Percentiles rank a stretch among this genome's conserved stretches.
Conservation (phyloP, 2,329 filamentous ascomycete genomes). For the Huntiella bhutanensis region DNA sequence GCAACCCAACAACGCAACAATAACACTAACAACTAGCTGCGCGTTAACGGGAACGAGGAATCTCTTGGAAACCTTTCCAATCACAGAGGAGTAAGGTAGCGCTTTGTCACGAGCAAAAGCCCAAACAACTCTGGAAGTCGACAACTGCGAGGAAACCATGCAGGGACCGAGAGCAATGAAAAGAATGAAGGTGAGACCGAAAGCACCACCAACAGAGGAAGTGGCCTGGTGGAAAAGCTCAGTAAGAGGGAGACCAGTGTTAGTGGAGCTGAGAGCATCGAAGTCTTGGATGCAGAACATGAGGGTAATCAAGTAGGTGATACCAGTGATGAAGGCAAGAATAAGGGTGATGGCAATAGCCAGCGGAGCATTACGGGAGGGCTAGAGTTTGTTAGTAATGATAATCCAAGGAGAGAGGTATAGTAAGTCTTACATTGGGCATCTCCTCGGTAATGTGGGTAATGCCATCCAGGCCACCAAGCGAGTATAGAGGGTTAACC, state of each 20-base stretch:
- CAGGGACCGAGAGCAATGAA: conserved; percentile 25
- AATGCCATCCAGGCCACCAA: conserved; percentile 28
- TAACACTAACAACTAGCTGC: conserved; percentile 18
- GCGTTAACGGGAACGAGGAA: conserved; percentile 22
- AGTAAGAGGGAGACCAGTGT: conserved; percentile 25
- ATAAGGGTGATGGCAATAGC: conserved; percentile 25
- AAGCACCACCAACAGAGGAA: conserved; percentile 22
- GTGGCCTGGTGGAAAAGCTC: conserved; percentile 27
- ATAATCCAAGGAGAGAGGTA: background rate
- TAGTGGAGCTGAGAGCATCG: conserved; percentile 22
- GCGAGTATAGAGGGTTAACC: conserved; percentile 27
- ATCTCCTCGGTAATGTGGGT: conserved; percentile 33
- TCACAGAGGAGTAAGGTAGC: conserved; percentile 21
- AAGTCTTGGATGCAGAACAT: conserved; percentile 34
- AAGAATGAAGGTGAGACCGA: conserved; percentile 23
- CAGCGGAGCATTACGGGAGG: conserved; percentile 21
- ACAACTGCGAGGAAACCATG: conserved; percentile 20
- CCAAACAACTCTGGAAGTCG: conserved; percentile 21
- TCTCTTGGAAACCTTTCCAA: conserved; percentile 20
- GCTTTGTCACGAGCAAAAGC: conserved; percentile 26
- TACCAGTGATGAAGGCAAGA: conserved; percentile 30
- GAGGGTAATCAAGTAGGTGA: conserved; percentile 30
- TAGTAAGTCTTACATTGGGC: conserved; percentile 21
- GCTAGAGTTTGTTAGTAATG: conserved; percentile 11
- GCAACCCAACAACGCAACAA: conserved; percentile 22